A percentile compares a stretch with the other conserved stretches of the same genome.
Conservation (phyloP, 164 flowering plant species). For the Taxillus chinensis region DNA sequence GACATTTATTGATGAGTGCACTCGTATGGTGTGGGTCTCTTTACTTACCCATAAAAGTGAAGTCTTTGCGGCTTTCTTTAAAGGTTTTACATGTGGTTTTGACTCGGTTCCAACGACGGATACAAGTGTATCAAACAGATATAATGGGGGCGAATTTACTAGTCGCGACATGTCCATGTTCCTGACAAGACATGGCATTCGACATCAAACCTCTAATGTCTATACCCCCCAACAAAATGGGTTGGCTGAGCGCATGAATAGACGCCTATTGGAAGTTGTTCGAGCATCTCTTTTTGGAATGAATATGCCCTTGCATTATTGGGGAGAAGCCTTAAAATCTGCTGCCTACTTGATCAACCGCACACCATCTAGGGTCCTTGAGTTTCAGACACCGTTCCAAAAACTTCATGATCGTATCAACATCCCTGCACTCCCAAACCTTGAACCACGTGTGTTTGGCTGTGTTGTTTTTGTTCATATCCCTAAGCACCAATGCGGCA, state of each 20-base stretch:
- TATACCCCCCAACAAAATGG: slow-evolving; percentile 14
- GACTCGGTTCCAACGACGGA: slow-evolving; percentile 9
- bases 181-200: not conserved
- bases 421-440: slow-evolving; percentile 6
- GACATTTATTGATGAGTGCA: too few species aligned
- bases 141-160: slow-evolving; percentile 5
- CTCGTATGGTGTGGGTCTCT: not conserved
- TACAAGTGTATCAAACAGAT: slow-evolving; percentile 9
- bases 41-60: not conserved
- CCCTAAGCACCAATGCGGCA: not conserved
- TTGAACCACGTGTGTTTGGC: slow-evolving; percentile 11
- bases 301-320: slow-evolving; percentile 13
- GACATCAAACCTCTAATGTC: slow-evolving; percentile 9
- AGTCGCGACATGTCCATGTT: not conserved
- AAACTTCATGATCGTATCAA: not conserved
- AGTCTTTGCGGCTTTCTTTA: not conserved
- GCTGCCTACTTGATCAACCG: slow-evolving; percentile 11
- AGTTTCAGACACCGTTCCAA: not conserved
- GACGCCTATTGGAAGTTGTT: slow-evolving; percentile 10
- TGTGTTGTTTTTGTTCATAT: slow-evolving; percentile 4
- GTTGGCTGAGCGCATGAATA: slow-evolving; percentile 9
- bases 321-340: slow-evolving; percentile 15
- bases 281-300: slow-evolving; percentile 18
- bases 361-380: slow-evolving; percentile 13
- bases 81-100: slow-evolving; percentile 6